Conservation (phyloP, 176 grass and related monocot genomes). For the Oryza meyeriana region DNA sequence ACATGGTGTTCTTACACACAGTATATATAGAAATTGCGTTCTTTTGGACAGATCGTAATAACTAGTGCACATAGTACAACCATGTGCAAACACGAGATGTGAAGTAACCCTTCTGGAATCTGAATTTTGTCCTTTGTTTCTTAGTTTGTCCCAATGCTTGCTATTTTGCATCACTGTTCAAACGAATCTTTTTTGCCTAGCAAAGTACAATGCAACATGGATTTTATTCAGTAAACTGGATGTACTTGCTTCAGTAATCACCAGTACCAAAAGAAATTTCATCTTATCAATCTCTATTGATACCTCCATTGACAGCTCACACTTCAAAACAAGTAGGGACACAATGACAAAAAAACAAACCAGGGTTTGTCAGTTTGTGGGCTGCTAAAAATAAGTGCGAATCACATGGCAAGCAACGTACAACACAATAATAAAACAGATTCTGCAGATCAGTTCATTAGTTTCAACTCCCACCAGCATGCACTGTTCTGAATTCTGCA, state of each 20-base stretch:
- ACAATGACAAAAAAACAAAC: background rate
- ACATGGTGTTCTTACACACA: background rate
- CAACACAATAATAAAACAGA: constrained; percentile 18
- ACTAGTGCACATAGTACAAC: background rate
- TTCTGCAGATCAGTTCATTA: constrained; percentile 15
- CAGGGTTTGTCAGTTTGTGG: constrained; percentile 14
- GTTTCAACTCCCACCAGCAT: constrained; percentile 27
- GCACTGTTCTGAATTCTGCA: constrained; percentile 24
- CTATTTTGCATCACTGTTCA: background rate
- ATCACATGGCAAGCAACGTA: constrained; percentile 23
- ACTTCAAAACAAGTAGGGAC: background rate
- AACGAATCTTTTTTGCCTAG: background rate
- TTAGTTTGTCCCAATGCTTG: background rate
- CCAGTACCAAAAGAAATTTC: background rate
- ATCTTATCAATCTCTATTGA: background rate
- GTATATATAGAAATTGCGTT: background rate
- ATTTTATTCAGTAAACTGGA: background rate
- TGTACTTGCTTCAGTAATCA: constrained; percentile 2
- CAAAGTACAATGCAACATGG: background rate
- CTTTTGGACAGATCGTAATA: background rate
- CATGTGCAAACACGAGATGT: background rate
- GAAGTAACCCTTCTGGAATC: background rate
- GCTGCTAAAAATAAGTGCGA: background rate
- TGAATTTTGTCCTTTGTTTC: background rate
- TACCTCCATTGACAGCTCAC: background rate